Conservation (phyloP, 495 filamentous ascomycete species). For the Hypoxylon perforatum region DNA sequence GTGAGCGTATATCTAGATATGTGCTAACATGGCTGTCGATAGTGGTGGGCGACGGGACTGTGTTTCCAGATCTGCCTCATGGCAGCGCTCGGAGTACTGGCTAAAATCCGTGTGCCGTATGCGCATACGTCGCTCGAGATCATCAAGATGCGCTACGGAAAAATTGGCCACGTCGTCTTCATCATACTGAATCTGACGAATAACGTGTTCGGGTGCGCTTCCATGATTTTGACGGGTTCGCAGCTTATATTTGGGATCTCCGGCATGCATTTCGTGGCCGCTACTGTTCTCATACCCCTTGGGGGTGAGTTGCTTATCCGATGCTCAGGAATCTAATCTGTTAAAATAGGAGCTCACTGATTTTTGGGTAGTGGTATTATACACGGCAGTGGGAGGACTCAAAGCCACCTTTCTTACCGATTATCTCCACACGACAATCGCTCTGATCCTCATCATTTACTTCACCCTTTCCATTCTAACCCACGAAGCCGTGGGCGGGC, state of each 20-base stretch:
- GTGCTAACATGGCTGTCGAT: slow-evolving; percentile 11
- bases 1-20: background rate
- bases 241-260: slow-evolving; percentile 79
- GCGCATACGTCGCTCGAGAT: slow-evolving; percentile 82
- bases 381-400: slow-evolving; percentile 60
- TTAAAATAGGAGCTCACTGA: slow-evolving; percentile 46
- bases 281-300: slow-evolving; percentile 64
- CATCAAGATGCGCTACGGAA: slow-evolving; percentile 50
- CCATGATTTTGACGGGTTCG: slow-evolving; percentile 83
- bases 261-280: slow-evolving; percentile 78
- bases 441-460: slow-evolving; percentile 82
- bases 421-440: slow-evolving; percentile 76
- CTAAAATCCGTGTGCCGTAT: slow-evolving; percentile 79
- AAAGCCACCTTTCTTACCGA: slow-evolving; percentile 51
- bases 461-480: slow-evolving; percentile 84
- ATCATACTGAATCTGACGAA: slow-evolving; percentile 76
- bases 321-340: slow-evolving; percentile 59
- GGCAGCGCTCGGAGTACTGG: slow-evolving; percentile 82
- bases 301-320: slow-evolving; percentile 47
- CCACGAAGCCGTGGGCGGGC: slow-evolving; percentile 75
- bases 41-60: slow-evolving; percentile 71
- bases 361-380: slow-evolving; percentile 77
- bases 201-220: slow-evolving; percentile 79
- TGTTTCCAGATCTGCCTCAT: slow-evolving; percentile 78
- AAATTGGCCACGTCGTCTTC: slow-evolving; percentile 70